These are phyloP conservation scores for Carallia pectinifolia DNA, from an alignment of 345 rosid species.

Conservation along the genomic window DNA sequence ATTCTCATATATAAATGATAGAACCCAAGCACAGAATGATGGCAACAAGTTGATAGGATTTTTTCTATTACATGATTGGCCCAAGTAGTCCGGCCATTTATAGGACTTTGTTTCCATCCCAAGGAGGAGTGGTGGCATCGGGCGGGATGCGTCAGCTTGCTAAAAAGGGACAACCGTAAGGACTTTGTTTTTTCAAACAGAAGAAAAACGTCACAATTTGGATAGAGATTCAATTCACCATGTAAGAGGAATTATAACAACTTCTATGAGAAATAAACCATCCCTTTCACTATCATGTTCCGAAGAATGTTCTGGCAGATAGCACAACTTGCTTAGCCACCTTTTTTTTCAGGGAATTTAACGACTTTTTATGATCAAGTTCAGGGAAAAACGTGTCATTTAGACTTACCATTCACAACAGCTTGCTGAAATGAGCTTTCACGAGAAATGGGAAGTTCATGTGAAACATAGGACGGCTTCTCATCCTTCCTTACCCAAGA, in stretches of 20 bases:
- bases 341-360: too few relatives aligned
- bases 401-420: conserved; percentile 63
- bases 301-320: too few relatives aligned
- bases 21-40: conserved; percentile 1
- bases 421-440: conserved; percentile 81
- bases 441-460: conserved; percentile 51
- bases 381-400: too few relatives aligned
- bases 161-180: neutral
- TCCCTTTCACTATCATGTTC: too few relatives aligned
- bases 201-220: neutral
- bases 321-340: too few relatives aligned
- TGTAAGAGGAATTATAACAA: neutral
- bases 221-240: neutral
- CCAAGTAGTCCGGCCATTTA: conserved; percentile 16
- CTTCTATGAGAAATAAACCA: neutral
- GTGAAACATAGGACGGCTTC: conserved; percentile 41
- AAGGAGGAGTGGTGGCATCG: conserved; percentile 12
- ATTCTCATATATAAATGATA: too few relatives aligned
- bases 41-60: neutral
- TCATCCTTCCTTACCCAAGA: conserved; percentile 37
- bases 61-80: conserved; percentile 18
- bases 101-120: conserved; percentile 9
- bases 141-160: neutral
- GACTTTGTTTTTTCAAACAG: neutral
- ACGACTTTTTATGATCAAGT: too few relatives aligned